Percentiles rank a stretch among this genome's conserved stretches.
Conservation (phyloP, 106 monocot genomes). For the Dendrobium catenatum region DNA sequence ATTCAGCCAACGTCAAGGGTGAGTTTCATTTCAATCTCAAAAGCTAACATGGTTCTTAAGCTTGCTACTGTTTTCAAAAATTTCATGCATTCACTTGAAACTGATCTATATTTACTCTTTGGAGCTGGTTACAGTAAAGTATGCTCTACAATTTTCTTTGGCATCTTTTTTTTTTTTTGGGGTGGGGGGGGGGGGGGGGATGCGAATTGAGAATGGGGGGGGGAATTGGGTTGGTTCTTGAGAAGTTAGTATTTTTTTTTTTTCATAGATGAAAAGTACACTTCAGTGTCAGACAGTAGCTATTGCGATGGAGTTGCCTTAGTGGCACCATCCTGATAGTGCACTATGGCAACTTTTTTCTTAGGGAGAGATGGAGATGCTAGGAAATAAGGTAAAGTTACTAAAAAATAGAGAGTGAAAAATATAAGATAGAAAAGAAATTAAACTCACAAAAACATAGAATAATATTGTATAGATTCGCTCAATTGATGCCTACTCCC, state of each 20-base stretch:
- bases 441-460: too few relatives aligned
- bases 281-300: neutral
- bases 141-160: neutral
- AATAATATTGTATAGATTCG: too few relatives aligned
- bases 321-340: neutral
- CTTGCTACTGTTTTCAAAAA: neutral
- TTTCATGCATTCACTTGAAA: neutral
- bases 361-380: neutral
- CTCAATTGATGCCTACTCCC: too few relatives aligned
- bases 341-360: neutral
- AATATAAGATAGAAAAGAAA: too few relatives aligned
- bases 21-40: conserved; percentile 5
- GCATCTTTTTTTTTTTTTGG: neutral
- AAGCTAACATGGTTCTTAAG: neutral
- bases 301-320: neutral
- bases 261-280: neutral
- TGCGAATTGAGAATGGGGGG: too few relatives aligned
- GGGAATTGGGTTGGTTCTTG: neutral
- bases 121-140: neutral
- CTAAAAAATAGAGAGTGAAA: too few relatives aligned
- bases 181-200: neutral
- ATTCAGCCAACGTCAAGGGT: conserved; percentile 97
- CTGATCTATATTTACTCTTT: neutral
- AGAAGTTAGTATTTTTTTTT: neutral
- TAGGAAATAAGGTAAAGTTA: too few relatives aligned